Conservation (phyloP, 2,329 filamentous ascomycete genomes). For the Fusarium heterosporum region DNA sequence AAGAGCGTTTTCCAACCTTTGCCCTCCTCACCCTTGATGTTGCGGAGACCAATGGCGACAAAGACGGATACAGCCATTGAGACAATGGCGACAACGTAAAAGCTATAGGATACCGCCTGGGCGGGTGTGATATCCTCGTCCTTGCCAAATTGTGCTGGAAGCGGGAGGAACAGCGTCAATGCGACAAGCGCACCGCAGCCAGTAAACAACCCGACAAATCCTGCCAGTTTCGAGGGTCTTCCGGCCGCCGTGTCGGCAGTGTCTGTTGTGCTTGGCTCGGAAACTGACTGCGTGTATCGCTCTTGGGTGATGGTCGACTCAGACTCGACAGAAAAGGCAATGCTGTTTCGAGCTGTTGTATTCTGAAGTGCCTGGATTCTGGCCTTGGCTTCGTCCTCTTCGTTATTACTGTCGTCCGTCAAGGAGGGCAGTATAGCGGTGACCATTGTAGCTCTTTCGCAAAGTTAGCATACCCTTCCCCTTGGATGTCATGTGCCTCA, state of each 20-base stretch:
- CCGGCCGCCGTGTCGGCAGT: slow-evolving; percentile 47
- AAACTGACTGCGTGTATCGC: slow-evolving; percentile 59
- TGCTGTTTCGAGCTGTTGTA: slow-evolving; percentile 63
- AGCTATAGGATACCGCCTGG: slow-evolving; percentile 82
- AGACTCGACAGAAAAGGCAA: slow-evolving; percentile 76
- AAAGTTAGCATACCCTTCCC: slow-evolving; percentile 23
- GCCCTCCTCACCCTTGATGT: slow-evolving; percentile 76
- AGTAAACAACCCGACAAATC: slow-evolving; percentile 91
- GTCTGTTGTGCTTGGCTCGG: slow-evolving; percentile 45
- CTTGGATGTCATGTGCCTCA: neutral
- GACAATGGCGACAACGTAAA: slow-evolving; percentile 84
- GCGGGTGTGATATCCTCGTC: slow-evolving; percentile 77
- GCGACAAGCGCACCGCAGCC: slow-evolving; percentile 92
- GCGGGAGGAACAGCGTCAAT: slow-evolving; percentile 82
- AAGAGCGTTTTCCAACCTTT: slow-evolving; percentile 77
- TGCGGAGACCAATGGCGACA: slow-evolving; percentile 82
- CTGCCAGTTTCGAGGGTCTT: slow-evolving; percentile 76
- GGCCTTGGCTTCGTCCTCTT: slow-evolving; percentile 43
- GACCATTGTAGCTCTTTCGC: slow-evolving; percentile 84
- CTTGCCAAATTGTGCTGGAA: slow-evolving; percentile 82
- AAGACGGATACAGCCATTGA: slow-evolving; percentile 78
- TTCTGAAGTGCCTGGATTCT: slow-evolving; percentile 52
- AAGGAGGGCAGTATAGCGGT: slow-evolving; percentile 88
- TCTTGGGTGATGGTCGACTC: slow-evolving; percentile 81
- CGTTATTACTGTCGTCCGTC: slow-evolving; percentile 62